Evolutionary conservation across 2,329 filamentous ascomycete genomes (phyloP).

Genomic region (Fusarium ramigenum): DNA sequence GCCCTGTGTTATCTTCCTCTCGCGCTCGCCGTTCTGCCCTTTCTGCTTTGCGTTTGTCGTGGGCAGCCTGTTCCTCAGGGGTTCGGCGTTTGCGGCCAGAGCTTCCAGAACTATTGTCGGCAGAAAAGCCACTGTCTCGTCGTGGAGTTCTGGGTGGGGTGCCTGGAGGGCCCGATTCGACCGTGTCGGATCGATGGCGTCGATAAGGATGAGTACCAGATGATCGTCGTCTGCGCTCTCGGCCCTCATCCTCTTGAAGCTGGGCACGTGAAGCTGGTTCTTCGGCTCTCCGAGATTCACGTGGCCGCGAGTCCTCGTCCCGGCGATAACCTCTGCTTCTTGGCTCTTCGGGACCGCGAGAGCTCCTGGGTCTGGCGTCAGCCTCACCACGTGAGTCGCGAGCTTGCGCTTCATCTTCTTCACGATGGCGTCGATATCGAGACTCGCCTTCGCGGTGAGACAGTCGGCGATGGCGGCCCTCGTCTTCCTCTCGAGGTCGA

Average conservation of each 20-base stretch:
- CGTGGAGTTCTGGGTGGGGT: constrained; percentile 53
- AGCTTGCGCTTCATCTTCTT: constrained; percentile 28
- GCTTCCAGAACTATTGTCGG: constrained; percentile 50
- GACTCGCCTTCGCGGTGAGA: constrained; percentile 34
- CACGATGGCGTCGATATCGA: constrained; percentile 30
- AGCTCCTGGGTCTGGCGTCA: constrained; percentile 21
- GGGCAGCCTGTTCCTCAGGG: constrained; percentile 59
- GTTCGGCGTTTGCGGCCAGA: constrained; percentile 52
- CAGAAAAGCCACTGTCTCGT: constrained; percentile 58
- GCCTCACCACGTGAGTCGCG: constrained; percentile 29
- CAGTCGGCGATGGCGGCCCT: constrained; percentile 39
- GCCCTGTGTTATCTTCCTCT: constrained; percentile 38
- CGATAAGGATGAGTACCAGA: constrained; percentile 47
- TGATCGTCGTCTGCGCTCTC: constrained; percentile 30
- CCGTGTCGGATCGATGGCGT: constrained; percentile 52
- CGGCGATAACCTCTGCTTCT: constrained; percentile 24
- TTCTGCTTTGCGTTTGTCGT: constrained; percentile 61
- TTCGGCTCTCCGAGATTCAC: constrained; percentile 19
- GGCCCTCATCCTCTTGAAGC: constrained; percentile 33
- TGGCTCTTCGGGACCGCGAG: constrained; percentile 26
- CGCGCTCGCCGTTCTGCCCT: constrained; percentile 45
- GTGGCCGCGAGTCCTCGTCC: constrained; percentile 35
- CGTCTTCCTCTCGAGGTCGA: constrained; percentile 35
- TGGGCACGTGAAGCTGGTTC: constrained; percentile 13
- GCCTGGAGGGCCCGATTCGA: constrained; percentile 47